phyloP scores from a whole-genome alignment of 257 asterid species.

The Plantago major region DNA sequence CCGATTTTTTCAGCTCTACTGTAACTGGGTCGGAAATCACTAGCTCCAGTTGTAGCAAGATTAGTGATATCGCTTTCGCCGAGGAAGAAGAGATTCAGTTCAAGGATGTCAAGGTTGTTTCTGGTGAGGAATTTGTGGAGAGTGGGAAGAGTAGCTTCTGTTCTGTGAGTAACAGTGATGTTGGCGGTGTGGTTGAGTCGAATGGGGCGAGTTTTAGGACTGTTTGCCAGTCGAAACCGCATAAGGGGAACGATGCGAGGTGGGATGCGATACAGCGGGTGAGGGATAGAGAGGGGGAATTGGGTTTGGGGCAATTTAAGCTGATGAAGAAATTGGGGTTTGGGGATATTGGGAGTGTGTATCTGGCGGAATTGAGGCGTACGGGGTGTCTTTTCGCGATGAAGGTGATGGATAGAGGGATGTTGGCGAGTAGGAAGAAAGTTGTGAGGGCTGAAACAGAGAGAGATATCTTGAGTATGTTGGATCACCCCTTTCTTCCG shows the following conservation, averaged over 20 bases:
- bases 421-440: constrained; percentile 72
- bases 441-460: constrained; percentile 77
- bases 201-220: constrained; percentile 58
- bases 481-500: constrained; percentile 92
- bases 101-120: constrained; percentile 20
- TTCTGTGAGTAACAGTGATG: constrained; percentile 26
- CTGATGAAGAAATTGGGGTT: constrained; percentile 80
- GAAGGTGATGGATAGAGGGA: constrained; percentile 89
- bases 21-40: constrained; percentile 41
- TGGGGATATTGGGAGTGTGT: constrained; percentile 95
- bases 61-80: constrained; percentile 18
- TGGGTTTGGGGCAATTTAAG: constrained; percentile 77
- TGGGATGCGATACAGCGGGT: constrained; percentile 76
- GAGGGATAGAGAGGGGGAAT: constrained; percentile 44
- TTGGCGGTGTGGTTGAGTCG: constrained; percentile 6
- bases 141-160: constrained; percentile 34
- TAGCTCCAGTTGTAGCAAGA: constrained; percentile 27
- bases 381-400: constrained; percentile 69
- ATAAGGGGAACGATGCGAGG: constrained; percentile 63
- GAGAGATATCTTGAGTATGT: constrained; percentile 68
- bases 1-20: constrained; percentile 41
- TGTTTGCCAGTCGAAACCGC: constrained; percentile 65
- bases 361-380: constrained; percentile 74
- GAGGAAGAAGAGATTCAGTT: constrained; percentile 17
- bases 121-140: constrained; percentile 19